phyloP scores from a whole-genome alignment of 768 basidiomycete genomes.

The Boletus subcaerulescens region DNA sequence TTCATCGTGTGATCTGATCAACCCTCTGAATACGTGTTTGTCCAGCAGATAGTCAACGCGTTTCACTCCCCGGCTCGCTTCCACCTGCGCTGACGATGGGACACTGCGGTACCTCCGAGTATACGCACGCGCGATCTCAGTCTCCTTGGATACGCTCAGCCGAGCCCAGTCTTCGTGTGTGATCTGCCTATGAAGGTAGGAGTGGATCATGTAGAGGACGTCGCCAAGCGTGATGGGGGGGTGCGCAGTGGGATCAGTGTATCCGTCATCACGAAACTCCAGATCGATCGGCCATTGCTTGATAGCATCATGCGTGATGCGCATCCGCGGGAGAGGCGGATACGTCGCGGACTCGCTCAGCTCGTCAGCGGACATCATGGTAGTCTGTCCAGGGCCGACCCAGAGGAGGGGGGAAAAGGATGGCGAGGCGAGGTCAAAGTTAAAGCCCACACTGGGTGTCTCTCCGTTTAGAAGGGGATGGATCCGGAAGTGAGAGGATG shows the following conservation, averaged over 20 bases:
- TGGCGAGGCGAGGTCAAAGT: slow-evolving; percentile 55
- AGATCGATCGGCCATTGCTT: slow-evolving; percentile 64
- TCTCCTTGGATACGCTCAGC: slow-evolving; percentile 27
- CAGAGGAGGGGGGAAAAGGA: slow-evolving; percentile 44
- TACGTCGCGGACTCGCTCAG: slow-evolving; percentile 52
- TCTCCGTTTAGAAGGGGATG: slow-evolving; percentile 48
- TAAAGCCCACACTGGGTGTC: slow-evolving; percentile 40
- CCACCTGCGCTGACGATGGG: slow-evolving; percentile 29
- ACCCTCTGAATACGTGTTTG: slow-evolving; percentile 35
- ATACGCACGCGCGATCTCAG: slow-evolving; percentile 34
- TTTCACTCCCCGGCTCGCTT: slow-evolving; percentile 38
- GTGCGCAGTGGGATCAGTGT: slow-evolving; percentile 16
- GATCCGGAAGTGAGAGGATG: slow-evolving; percentile 28
- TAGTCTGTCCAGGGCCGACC: slow-evolving; percentile 38
- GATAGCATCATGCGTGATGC: slow-evolving; percentile 54
- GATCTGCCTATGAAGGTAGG: slow-evolving; percentile 42
- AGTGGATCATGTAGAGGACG: slow-evolving; percentile 50
- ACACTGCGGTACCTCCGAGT: slow-evolving; percentile 34
- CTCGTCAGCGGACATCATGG: slow-evolving; percentile 41
- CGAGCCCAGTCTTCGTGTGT: slow-evolving; percentile 36
- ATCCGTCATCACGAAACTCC: slow-evolving; percentile 34
- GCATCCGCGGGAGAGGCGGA: slow-evolving; percentile 51
- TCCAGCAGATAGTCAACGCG: slow-evolving; percentile 39
- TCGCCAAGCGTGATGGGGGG: slow-evolving; percentile 58
- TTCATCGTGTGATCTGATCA: slow-evolving; percentile 30